Evolutionary conservation across 441 rosid species (phyloP).

Genomic region (Jatropha multifida): DNA sequence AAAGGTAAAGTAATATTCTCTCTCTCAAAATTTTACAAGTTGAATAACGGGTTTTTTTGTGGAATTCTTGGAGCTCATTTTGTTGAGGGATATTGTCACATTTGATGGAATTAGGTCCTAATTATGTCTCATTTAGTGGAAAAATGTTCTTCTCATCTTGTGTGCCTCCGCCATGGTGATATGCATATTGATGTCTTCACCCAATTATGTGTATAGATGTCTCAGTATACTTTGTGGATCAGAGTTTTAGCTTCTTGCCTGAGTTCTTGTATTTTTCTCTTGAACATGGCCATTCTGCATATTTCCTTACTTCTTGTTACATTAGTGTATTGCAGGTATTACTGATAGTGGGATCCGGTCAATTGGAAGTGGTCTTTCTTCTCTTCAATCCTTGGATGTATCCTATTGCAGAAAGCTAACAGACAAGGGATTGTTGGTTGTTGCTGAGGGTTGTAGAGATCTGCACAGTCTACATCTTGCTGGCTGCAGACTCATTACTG

Average conservation of each 20-base stretch:
- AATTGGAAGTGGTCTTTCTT: slow-evolving; percentile 63
- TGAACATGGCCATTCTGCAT: not conserved
- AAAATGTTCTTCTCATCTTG: not conserved
- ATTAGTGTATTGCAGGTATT: slow-evolving; percentile 49
- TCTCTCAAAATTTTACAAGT: not conserved
- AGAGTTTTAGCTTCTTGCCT: not conserved
- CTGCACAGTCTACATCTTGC: slow-evolving; percentile 61
- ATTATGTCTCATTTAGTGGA: not conserved
- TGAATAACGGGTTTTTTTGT: not conserved
- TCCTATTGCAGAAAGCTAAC: slow-evolving; percentile 79
- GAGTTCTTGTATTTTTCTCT: not conserved
- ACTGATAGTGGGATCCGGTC: slow-evolving; percentile 71
- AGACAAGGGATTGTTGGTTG: slow-evolving; percentile 73
- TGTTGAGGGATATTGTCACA: not conserved
- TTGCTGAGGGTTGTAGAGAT: slow-evolving; percentile 74
- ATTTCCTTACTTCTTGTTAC: not conserved
- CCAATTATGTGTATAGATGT: too few species aligned
- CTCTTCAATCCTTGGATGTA: slow-evolving; percentile 76
- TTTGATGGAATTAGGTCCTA: not conserved
- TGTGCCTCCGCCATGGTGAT: too few species aligned
- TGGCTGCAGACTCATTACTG: slow-evolving; percentile 67
- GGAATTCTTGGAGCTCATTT: not conserved
- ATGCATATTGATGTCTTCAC: too few species aligned
- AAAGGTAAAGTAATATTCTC: slow-evolving; percentile 47
- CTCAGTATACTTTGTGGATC: not conserved